Evolutionary conservation across 805 yeast species (phyloP).

Genomic region (Kodamaea leandrae): DNA sequence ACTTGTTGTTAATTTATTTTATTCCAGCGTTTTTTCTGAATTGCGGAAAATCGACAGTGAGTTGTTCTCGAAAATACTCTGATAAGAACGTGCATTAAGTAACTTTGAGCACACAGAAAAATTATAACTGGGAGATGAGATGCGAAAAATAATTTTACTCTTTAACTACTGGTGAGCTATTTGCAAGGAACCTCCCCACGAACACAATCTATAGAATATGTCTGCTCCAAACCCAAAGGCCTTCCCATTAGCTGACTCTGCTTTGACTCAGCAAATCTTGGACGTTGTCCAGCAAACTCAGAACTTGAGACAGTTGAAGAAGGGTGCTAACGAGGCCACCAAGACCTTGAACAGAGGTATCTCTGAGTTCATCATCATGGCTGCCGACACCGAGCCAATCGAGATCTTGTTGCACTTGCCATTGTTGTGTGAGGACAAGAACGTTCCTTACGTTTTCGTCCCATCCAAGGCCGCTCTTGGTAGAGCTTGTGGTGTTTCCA

Average conservation of each 20-base stretch:
- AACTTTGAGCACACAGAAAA: slow-evolving; percentile 2
- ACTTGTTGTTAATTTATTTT: slow-evolving; percentile 7
- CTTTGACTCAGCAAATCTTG: slow-evolving; percentile 91
- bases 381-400: slow-evolving; percentile 99
- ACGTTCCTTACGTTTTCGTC: slow-evolving; percentile 98
- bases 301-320: slow-evolving; percentile 96
- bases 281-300: slow-evolving; percentile 98
- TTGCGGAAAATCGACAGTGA: slow-evolving; percentile 2
- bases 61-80: slow-evolving; percentile 5
- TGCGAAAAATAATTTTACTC: slow-evolving; percentile 4
- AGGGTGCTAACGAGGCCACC: slow-evolving; percentile 99
- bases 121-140: slow-evolving; percentile 8
- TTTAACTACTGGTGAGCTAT: slow-evolving; percentile 25
- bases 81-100: neutral
- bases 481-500: slow-evolving; percentile 99
- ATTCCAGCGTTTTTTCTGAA: slow-evolving; percentile 2
- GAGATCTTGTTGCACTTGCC: slow-evolving; percentile 98
- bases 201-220: slow-evolving; percentile 39
- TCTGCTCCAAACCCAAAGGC: slow-evolving; percentile 97
- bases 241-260: slow-evolving; percentile 97
- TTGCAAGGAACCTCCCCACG: slow-evolving; percentile 28
- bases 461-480: slow-evolving; percentile 98
- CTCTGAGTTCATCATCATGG: slow-evolving; percentile 98
- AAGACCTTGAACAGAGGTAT: slow-evolving; percentile 99
- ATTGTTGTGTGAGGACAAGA: slow-evolving; percentile 96